Evolutionary conservation across 2,329 filamentous ascomycete species (phyloP), one percentile per base, ranked within the genome.

Genomic region (Hypoxylon sp.): DNA sequence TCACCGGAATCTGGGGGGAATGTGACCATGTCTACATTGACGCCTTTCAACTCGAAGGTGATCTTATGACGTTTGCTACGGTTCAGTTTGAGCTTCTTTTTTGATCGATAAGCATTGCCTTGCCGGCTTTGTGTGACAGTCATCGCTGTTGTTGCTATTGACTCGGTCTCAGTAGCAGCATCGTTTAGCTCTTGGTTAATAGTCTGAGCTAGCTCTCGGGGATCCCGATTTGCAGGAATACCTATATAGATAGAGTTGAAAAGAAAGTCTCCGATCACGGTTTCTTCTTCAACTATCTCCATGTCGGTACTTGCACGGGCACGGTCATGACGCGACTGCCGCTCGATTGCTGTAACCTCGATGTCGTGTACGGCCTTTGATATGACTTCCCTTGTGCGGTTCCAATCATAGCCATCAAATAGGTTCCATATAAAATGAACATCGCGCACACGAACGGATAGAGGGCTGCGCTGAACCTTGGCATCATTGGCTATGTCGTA

Each of bases 231-330:
- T 10, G 92, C 87, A 0, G 95, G 92, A 17, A 99, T 92, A 13
- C 93, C 94, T 73, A 99, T 98, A 82, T 98, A 99, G 60, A 99
- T 97, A 0, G 96, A 99, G 78, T 99, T 98, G 85, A 99, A 99
- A 14, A 99, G 84, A 73, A 97, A 97, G 77, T 99, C 97, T 5
- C 93, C 94, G 79, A 98, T 97, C 5, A 92, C 92, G 11, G 90
- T 93, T 79, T 94, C 92, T 46, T 94, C 91, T 52, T 97, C 92
- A 21, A 91, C 87, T 23, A 95, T 90, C 36, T 90, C 90, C 58
- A 90, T 91, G 74, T 79, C 87, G 77, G 80, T 75, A 59, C 86
- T 84, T 7, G 86, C 82, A 58, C 86, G 83, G 65, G 87, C 82
- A 58, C 88, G 87, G 5, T 86, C 84, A 48, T 82, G 79, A 45